A percentile compares a stretch with the other conserved stretches of the same genome.
phyloP scores from a whole-genome alignment of 345 rosid genomes.

The Euphorbia peplus region DNA sequence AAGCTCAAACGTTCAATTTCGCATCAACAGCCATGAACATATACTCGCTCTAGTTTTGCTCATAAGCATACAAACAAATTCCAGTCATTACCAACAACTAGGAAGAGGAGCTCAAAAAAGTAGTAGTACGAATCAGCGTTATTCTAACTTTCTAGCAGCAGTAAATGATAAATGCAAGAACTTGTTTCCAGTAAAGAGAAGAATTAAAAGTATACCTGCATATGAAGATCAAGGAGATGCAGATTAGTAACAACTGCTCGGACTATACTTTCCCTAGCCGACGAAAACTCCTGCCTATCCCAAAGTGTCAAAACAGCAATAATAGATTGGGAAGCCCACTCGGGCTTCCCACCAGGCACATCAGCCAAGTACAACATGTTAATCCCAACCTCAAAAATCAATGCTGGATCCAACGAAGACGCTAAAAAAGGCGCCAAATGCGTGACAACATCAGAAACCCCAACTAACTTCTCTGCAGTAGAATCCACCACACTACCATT shows the following conservation, averaged over 20 bases:
- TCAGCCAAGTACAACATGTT: constrained; percentile 94
- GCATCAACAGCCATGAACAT: not conserved
- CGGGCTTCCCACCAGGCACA: constrained; percentile 97
- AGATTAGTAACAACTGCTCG: constrained; percentile 92
- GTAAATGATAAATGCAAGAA: not conserved
- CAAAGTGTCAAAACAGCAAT: constrained; percentile 93
- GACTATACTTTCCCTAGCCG: constrained; percentile 97
- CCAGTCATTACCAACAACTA: not conserved
- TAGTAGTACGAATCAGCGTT: not conserved
- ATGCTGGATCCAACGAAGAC: constrained; percentile 87
- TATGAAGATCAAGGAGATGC: constrained; percentile 90
- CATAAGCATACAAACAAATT: not conserved
- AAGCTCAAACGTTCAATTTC: not conserved
- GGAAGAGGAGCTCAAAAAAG: not conserved
- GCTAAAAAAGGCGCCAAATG: constrained; percentile 90
- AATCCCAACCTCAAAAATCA: constrained; percentile 95
- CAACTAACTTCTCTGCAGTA: constrained; percentile 80
- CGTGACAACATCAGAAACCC: constrained; percentile 80
- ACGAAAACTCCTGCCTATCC: constrained; percentile 98
- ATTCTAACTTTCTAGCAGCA: not conserved
- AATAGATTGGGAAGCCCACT: constrained; percentile 96
- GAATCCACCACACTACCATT: constrained; percentile 52
- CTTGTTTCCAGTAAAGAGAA: not conserved
- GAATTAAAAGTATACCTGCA: constrained; percentile 58
- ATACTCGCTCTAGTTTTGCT: not conserved